A percentile compares a stretch with the other conserved stretches of the same genome.
phyloP scores from a whole-genome alignment of 768 basidiomycete genomes.

The Coprinellus aureogranulatus region DNA sequence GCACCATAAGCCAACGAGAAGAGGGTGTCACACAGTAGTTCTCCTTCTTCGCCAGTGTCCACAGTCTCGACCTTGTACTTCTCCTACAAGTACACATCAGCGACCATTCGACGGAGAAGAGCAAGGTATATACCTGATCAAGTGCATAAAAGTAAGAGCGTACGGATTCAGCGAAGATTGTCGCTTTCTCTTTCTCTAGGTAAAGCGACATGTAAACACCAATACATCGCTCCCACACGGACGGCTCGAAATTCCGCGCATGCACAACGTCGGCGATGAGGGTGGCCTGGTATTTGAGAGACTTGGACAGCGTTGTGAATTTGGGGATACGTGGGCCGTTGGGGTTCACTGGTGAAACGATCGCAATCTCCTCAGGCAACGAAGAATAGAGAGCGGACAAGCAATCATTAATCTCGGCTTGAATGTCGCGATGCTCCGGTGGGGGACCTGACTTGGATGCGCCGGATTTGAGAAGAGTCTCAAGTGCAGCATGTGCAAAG shows the following conservation, averaged over 20 bases:
- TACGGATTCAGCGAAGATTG: conserved; percentile 58
- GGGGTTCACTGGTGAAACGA: conserved; percentile 38
- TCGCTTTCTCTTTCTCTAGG: conserved; percentile 50
- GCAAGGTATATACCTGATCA: conserved; percentile 52
- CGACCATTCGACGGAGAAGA: conserved; percentile 6
- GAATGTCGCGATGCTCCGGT: conserved; percentile 67
- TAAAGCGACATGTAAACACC: conserved; percentile 72
- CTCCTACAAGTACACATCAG: conserved; percentile 37
- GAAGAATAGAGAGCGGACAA: conserved; percentile 56
- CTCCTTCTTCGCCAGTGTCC: conserved; percentile 67
- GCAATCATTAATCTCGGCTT: conserved; percentile 56
- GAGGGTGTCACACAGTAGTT: conserved; percentile 86
- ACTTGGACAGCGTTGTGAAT: conserved; percentile 55
- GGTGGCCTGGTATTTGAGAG: conserved; percentile 69
- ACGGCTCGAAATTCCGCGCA: conserved; percentile 53
- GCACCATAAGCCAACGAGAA: conserved; percentile 97
- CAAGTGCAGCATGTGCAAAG: conserved; percentile 82
- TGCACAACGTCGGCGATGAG: conserved; percentile 77
- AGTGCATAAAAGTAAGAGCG: conserved; percentile 73
- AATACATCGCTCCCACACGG: conserved; percentile 68
- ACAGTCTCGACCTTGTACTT: conserved; percentile 48
- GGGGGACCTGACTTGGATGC: conserved; percentile 74
- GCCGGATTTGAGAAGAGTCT: conserved; percentile 78
- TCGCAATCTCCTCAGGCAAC: conserved; percentile 49
- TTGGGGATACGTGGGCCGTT: conserved; percentile 54